Evolutionary conservation across 2,329 filamentous ascomycete species (phyloP), one percentile per base, ranked within the genome.

Genomic region (Trichoderma koningii): DNA sequence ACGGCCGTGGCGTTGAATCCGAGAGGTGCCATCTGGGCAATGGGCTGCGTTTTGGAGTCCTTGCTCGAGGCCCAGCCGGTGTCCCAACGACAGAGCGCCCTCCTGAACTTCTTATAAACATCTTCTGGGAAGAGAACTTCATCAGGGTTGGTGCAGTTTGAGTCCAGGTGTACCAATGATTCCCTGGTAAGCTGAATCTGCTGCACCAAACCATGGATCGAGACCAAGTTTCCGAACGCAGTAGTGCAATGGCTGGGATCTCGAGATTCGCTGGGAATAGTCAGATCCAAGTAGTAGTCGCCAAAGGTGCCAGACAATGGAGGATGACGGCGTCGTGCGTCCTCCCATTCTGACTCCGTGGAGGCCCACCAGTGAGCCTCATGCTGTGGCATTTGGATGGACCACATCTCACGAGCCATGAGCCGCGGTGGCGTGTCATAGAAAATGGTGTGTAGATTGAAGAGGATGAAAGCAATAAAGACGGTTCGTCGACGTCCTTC

Each of bases 151-250:
- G 48, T 34, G 10, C 50, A 30, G 12, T n/a, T 4, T 10, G 50
- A 12, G 17, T 52, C 48, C 21, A 62, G 52, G 3, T 62, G 59
- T 19, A 53, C 41, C 3, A 62, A 50, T 9, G 59, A 42, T 10
- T 62, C 59, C 51, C 59, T 62, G n/a, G 59, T 62, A 10, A 62
- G 59, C n/a, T 62, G 59, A 9, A 62, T 62, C 42, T 62, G 59
- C 38, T 62, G 59, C 1, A 62, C 59, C 6, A 62, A n/a, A 4
- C 38, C n/a, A 42, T 62, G 59, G 23, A 62, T 28, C 15, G 59
- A 52, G 41, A 62, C 19, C 7, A 62, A n/a, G 7, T 47, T 44
- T 23, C 59, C 59, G 45, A 62, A 62, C n/a, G 59, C 59, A 23
- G 59, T 53, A 14, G 48, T 62, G 26, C 59, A 48, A 38, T 62